Conservation (phyloP, 2,329 filamentous ascomycete species). For the Fusarium lateritium region DNA sequence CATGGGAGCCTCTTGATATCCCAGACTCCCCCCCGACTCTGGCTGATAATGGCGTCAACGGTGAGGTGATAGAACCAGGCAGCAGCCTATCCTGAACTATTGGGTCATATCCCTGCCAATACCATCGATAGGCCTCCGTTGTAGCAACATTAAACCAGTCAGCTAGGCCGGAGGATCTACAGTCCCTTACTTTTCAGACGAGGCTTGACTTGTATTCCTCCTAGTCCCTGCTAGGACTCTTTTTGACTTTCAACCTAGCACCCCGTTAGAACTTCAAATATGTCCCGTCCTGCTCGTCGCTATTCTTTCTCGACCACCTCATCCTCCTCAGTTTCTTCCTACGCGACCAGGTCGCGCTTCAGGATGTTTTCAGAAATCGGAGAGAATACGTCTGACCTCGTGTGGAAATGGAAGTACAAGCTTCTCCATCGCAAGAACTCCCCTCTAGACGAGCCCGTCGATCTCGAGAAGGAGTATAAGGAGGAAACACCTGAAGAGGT, state of each 20-base stretch:
- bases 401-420: slow-evolving; percentile 54
- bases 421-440: slow-evolving; percentile 44
- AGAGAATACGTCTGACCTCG: slow-evolving; percentile 47
- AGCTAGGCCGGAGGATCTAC: neutral
- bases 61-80: slow-evolving; percentile 20
- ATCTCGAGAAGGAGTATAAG: slow-evolving; percentile 36
- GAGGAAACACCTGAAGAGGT: slow-evolving; percentile 29
- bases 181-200: neutral
- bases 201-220: neutral
- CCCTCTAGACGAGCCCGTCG: slow-evolving; percentile 32
- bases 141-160: neutral
- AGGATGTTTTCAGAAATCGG: slow-evolving; percentile 33
- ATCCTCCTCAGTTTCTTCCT: neutral
- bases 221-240: slow-evolving; percentile 12
- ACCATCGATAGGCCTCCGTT: neutral
- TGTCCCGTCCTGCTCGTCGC: neutral
- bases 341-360: neutral
- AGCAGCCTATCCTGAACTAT: slow-evolving; percentile 10
- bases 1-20: neutral
- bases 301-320: neutral
- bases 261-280: slow-evolving; percentile 9
- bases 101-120: neutral
- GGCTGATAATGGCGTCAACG: neutral
- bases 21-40: neutral
- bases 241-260: neutral